Evolutionary conservation across 495 filamentous ascomycete genomes (phyloP).

Genomic region (Glutinoglossum americanum): DNA sequence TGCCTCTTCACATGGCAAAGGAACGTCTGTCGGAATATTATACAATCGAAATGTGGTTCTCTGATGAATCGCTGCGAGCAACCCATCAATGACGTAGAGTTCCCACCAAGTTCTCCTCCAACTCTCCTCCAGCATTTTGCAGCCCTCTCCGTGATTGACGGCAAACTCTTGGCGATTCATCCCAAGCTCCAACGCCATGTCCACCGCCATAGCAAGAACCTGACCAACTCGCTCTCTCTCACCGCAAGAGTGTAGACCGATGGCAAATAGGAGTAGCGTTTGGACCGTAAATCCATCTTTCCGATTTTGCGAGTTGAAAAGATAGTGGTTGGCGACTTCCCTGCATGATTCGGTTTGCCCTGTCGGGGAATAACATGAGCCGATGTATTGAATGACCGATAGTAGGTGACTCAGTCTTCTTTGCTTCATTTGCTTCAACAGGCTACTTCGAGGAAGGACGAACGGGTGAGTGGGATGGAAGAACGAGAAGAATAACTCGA

Average conservation of each 20-base stretch:
- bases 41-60: constrained; percentile 16
- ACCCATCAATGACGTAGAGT: constrained; percentile 52
- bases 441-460: constrained; percentile 21
- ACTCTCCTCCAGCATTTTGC: constrained; percentile 46
- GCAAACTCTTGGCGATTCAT: constrained; percentile 41
- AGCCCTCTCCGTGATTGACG: constrained; percentile 20
- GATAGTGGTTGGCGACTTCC: constrained; percentile 30
- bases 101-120: constrained; percentile 87
- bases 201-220: constrained; percentile 42
- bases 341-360: constrained; percentile 29
- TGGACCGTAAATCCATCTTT: constrained; percentile 53
- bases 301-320: constrained; percentile 25
- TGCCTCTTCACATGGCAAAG: constrained; percentile 57
- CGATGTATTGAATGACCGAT: constrained; percentile 48
- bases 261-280: constrained; percentile 51
- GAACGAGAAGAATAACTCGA: constrained; percentile 13
- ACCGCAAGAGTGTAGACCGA: constrained; percentile 56
- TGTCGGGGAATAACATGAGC: constrained; percentile 36
- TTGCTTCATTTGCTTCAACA: constrained; percentile 2
- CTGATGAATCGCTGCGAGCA: constrained; percentile 24
- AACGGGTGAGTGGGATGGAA: constrained; percentile 55
- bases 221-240: constrained; percentile 42
- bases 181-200: constrained; percentile 50
- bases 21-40: constrained; percentile 16
- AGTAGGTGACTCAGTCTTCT: constrained; percentile 22